phyloP scores from a whole-genome alignment of 805 yeast species.

The Wickerhamiella alocasiicola region DNA sequence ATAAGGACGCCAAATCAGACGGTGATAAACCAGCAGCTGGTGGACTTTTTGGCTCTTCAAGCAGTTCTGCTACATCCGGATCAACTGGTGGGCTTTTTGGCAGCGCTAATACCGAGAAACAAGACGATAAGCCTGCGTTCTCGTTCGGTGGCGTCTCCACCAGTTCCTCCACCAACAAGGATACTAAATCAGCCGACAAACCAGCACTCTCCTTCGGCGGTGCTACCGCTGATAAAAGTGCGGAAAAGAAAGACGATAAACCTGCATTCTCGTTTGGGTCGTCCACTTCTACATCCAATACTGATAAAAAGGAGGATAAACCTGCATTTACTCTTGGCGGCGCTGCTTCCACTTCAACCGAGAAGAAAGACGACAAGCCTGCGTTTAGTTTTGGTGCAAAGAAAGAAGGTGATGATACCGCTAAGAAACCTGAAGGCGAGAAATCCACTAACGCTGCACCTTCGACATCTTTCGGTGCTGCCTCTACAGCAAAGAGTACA shows the following conservation, averaged over 20 bases:
- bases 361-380: slow-evolving; percentile 10
- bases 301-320: slow-evolving; percentile 1
- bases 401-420: slow-evolving; percentile 11
- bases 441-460: neutral
- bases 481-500: slow-evolving; percentile 24
- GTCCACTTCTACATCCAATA: slow-evolving; percentile 13
- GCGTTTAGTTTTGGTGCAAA: slow-evolving; percentile 16
- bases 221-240: slow-evolving; percentile 13
- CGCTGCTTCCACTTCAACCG: slow-evolving; percentile 14
- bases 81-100: neutral
- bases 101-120: slow-evolving; percentile 8
- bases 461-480: slow-evolving; percentile 6
- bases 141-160: slow-evolving; percentile 15
- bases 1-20: slow-evolving; percentile 9
- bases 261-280: slow-evolving; percentile 9
- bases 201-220: slow-evolving; percentile 14
- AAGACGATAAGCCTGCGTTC: slow-evolving; percentile 13
- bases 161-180: neutral
- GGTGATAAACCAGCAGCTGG: slow-evolving; percentile 12
- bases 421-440: neutral
- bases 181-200: slow-evolving; percentile 8
- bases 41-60: slow-evolving; percentile 7
- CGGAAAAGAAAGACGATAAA: slow-evolving; percentile 14
- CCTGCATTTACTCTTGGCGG: slow-evolving; percentile 16
- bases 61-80: too few species aligned